Percentiles rank a stretch among this genome's conserved stretches.
Evolutionary conservation across 495 filamentous ascomycete genomes (phyloP).

Genomic region (Penicillium arizonense): DNA sequence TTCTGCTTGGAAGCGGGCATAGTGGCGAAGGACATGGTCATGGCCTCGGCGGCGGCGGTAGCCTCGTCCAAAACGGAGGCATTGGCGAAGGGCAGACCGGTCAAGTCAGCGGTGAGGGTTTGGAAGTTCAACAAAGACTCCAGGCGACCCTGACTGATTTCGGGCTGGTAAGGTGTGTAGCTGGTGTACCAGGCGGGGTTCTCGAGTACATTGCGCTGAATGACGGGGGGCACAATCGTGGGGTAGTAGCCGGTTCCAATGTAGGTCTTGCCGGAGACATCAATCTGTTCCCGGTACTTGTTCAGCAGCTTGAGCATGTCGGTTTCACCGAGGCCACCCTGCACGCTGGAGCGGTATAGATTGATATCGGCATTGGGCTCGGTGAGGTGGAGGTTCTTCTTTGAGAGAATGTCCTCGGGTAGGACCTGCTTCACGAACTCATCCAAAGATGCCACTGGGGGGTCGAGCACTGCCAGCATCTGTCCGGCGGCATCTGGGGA

Average conservation of each 20-base stretch:
- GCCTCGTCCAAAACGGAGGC: slow-evolving; percentile 92
- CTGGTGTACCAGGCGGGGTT: slow-evolving; percentile 98
- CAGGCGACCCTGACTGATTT: slow-evolving; percentile 92
- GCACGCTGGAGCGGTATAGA: slow-evolving; percentile 44
- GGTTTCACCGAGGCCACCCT: slow-evolving; percentile 63
- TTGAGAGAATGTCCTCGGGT: slow-evolving; percentile 77
- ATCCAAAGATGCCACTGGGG: slow-evolving; percentile 70
- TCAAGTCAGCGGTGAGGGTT: slow-evolving; percentile 89
- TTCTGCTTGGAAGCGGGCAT: slow-evolving; percentile 72
- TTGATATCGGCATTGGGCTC: slow-evolving; percentile 37
- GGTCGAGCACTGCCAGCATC: slow-evolving; percentile 82
- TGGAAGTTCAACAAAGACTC: slow-evolving; percentile 97
- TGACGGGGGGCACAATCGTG: slow-evolving; percentile 84
- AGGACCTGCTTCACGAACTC: slow-evolving; percentile 89
- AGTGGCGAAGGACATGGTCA: slow-evolving; percentile 87
- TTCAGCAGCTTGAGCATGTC: slow-evolving; percentile 62
- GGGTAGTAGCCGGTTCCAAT: slow-evolving; percentile 89
- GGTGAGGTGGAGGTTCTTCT: slow-evolving; percentile 48
- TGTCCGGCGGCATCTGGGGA: slow-evolving; percentile 63
- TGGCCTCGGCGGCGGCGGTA: slow-evolving; percentile 93
- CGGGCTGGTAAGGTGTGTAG: slow-evolving; percentile 97
- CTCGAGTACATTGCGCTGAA: slow-evolving; percentile 92
- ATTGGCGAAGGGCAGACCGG: slow-evolving; percentile 86
- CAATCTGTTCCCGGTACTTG: slow-evolving; percentile 62
- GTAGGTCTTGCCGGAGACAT: slow-evolving; percentile 58